A percentile compares a stretch with the other conserved stretches of the same genome.
Conservation (phyloP, 1,139 yeast genomes). For the Zygoascus hellenicus region DNA sequence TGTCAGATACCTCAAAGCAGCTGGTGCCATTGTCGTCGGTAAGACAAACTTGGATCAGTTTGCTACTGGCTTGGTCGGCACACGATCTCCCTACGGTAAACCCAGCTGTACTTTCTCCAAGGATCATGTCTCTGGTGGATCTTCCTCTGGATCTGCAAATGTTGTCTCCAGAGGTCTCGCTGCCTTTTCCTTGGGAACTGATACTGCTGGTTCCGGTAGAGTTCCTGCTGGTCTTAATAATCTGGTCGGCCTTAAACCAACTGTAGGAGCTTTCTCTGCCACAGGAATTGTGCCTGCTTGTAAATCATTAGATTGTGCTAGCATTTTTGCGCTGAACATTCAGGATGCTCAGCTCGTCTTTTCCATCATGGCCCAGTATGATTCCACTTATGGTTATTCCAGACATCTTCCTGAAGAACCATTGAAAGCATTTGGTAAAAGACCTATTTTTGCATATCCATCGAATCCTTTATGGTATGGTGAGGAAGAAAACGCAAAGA, state of each 20-base stretch:
- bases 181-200: conserved; percentile 87
- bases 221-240: conserved; percentile 97
- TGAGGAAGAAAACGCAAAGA: conserved; percentile 66
- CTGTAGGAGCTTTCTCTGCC: conserved; percentile 80
- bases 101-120: conserved; percentile 72
- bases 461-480: conserved; percentile 68
- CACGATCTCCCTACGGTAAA: conserved; percentile 88
- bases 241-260: conserved; percentile 85
- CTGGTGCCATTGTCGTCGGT: conserved; percentile 89
- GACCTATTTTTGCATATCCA: conserved; percentile 75
- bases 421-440: conserved; percentile 47
- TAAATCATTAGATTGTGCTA: conserved; percentile 87
- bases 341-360: conserved; percentile 78
- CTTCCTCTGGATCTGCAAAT: conserved; percentile 92
- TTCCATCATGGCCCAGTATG: conserved; percentile 64
- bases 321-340: conserved; percentile 70
- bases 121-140: conserved; percentile 86
- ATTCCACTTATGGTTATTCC: conserved; percentile 76
- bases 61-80: conserved; percentile 95
- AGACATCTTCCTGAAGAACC: conserved; percentile 68
- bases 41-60: conserved; percentile 93
- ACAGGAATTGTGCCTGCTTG: conserved; percentile 97
- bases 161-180: conserved; percentile 86
- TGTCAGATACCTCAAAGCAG: conserved; percentile 60
- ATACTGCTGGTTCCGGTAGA: conserved; percentile 97